Evolutionary conservation across 257 asterid species (phyloP), one percentile per base, ranked within the genome.

Genomic region (Solanum paucissectum): DNA sequence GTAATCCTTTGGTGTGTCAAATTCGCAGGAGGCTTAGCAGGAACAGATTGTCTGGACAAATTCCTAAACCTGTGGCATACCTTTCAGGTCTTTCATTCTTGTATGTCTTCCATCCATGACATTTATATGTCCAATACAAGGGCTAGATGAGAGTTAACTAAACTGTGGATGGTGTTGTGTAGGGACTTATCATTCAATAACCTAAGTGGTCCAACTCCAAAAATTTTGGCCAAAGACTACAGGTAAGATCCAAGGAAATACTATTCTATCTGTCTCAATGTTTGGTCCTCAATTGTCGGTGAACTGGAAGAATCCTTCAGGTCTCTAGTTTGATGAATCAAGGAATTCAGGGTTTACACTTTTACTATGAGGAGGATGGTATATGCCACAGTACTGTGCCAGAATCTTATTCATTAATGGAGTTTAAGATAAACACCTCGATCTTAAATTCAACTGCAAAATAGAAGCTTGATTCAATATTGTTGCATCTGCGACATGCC

Each of bases 141-240:
- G 76, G 85, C 55, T 52, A 34, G 9, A 77, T 82, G 44, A n/a
- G 82, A 44, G 84, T 72, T 74, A 13, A 84, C 71, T 83, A 49
- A 86, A 42, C 21, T 62, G 25, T 86, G 72, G 69, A 44, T 74
- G 72, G 3, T 86, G 21, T 92, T 89, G 86, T 91, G 92, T 94
- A 96, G 99, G 96, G 99, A 95, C 90, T 93, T 96, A 74, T 96
- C 99, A 6, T 92, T 90, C 89, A 96, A 96, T 90, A 95, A 96
- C 90, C 92, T 96, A 64, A 96, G 99, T 49, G 98, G 99, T 21
- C 94, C 98, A 3, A 91, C 94, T 3, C 98, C 98, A 34, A 92
- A 92, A 88, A 94, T 96, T 85, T 94, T 90, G 87, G 98, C 99
- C 62, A 95, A 94, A 88, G 99, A 93, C 88, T 96, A 95, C 93